Conservation (phyloP, 441 rosid genomes). For the Gossypium davidsonii region DNA sequence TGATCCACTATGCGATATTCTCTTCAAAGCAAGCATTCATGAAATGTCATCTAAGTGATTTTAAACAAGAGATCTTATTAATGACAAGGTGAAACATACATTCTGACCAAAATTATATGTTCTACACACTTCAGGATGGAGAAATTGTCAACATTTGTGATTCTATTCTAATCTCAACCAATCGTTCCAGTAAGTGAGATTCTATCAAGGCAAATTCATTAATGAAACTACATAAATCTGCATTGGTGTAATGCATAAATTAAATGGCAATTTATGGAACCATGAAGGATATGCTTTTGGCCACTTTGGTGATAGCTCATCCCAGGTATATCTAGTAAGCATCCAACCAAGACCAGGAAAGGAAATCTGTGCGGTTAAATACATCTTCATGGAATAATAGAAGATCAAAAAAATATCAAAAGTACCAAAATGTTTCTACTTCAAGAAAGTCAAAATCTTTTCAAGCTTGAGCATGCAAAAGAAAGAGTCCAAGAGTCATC, state of each 20-base stretch:
- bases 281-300: constrained; percentile 96
- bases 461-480: neutral
- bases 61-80: neutral
- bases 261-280: neutral
- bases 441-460: neutral
- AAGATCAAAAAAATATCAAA: constrained; percentile 15
- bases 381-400: constrained; percentile 45
- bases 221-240: constrained; percentile 6
- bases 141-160: constrained; percentile 81
- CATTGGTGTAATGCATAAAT: constrained; percentile 13
- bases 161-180: constrained; percentile 90
- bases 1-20: neutral
- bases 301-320: constrained; percentile 97
- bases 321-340: constrained; percentile 77
- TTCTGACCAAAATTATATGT: constrained; percentile 96
- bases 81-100: constrained; percentile 41
- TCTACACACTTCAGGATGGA: constrained; percentile 95
- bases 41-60: neutral
- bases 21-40: neutral
- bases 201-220: constrained; percentile 53
- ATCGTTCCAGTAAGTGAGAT: constrained; percentile 92
- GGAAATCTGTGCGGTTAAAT: constrained; percentile 81
- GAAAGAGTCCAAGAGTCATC: neutral
- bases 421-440: neutral
- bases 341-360: constrained; percentile 99